A percentile compares a stretch with the other conserved stretches of the same genome.
phyloP scores from a whole-genome alignment of 352 stramenopile species.

The Globisporangium takayamanum region DNA sequence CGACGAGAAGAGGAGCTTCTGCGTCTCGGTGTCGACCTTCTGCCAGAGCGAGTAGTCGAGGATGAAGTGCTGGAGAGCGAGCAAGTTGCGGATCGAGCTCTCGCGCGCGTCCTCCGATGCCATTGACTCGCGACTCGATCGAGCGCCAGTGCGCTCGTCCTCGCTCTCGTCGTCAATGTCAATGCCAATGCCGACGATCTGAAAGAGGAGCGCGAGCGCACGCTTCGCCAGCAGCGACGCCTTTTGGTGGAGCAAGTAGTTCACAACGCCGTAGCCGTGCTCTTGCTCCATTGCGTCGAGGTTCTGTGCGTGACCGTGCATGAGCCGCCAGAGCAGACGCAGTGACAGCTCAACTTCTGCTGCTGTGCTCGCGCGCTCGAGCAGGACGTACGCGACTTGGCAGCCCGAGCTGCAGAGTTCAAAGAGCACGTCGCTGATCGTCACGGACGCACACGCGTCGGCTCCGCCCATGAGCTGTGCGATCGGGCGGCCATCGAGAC shows the following conservation, averaged over 20 bases:
- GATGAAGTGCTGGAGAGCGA: slow-evolving; percentile 65
- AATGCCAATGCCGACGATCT: slow-evolving; percentile 48
- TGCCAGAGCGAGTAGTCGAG: slow-evolving; percentile 71
- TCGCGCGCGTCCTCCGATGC: slow-evolving; percentile 7
- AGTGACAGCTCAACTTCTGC: slow-evolving; percentile 43
- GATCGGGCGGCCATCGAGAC: slow-evolving; percentile 47
- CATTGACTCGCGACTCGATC: slow-evolving; percentile 4
- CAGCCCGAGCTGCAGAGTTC: slow-evolving; percentile 40
- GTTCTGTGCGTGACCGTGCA: slow-evolving; percentile 33
- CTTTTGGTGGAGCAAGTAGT: slow-evolving; percentile 61
- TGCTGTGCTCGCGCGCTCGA: slow-evolving; percentile 34
- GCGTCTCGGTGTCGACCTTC: slow-evolving; percentile 25
- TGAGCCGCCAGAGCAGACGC: slow-evolving; percentile 27
- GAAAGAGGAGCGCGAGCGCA: slow-evolving; percentile 36
- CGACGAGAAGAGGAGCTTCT: slow-evolving; percentile 52
- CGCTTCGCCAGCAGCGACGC: slow-evolving; percentile 27
- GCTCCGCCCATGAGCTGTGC: slow-evolving; percentile 53
- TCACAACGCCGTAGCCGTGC: slow-evolving; percentile 66
- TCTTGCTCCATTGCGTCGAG: slow-evolving; percentile 60
- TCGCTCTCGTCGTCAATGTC: slow-evolving; percentile 6
- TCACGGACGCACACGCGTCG: slow-evolving; percentile 16
- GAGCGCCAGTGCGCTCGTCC: background rate
- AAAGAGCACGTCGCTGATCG: slow-evolving; percentile 33
- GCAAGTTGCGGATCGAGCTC: slow-evolving; percentile 49
- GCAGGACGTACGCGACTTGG: slow-evolving; percentile 44